These are phyloP conservation scores for Penicillium soppii DNA, from an alignment of 495 filamentous ascomycete species.

Conservation along the genomic window DNA sequence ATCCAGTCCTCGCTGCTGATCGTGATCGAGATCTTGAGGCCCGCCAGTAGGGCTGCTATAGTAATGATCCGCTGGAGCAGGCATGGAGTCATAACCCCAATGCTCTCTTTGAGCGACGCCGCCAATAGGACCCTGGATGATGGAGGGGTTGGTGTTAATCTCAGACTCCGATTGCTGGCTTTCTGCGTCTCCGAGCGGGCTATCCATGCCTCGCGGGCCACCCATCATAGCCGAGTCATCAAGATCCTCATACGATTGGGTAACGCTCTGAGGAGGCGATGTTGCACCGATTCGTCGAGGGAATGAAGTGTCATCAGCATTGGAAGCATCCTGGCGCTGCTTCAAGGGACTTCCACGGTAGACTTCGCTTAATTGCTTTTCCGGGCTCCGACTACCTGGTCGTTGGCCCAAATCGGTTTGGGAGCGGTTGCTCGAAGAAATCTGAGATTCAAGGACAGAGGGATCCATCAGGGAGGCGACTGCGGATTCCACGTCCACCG, in stretches of 20 bases:
- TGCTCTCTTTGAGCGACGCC: conserved; percentile 50
- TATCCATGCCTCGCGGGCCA: conserved; percentile 52
- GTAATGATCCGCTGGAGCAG: conserved; percentile 44
- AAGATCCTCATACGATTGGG: conserved; percentile 59
- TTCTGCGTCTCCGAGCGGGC: conserved; percentile 61
- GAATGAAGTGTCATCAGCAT: conserved; percentile 45
- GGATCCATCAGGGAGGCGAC: conserved; percentile 85
- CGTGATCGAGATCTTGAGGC: conserved; percentile 27
- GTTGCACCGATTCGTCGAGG: conserved; percentile 49
- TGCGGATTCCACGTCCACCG: conserved; percentile 75
- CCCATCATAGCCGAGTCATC: conserved; percentile 55
- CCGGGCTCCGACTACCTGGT: conserved; percentile 19
- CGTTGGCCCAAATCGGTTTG: conserved; percentile 33
- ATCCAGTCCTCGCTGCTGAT: conserved; percentile 32
- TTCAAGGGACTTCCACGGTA: conserved; percentile 46
- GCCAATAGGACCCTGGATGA: conserved; percentile 67
- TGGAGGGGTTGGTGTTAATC: conserved; percentile 74
- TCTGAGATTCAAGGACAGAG: conserved; percentile 54
- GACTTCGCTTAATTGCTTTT: conserved; percentile 14
- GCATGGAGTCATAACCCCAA: conserved; percentile 53
- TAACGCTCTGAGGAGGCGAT: conserved; percentile 76
- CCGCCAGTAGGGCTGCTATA: conserved; percentile 41
- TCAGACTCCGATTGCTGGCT: conserved; percentile 57
- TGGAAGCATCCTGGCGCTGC: conserved; percentile 41
- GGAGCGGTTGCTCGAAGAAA: conserved; percentile 35